Percentiles rank a stretch among this genome's conserved stretches.
These are phyloP conservation scores for Aspergillus sp. DNA, from an alignment of 2,329 filamentous ascomycete genomes.

Conservation along the genomic window DNA sequence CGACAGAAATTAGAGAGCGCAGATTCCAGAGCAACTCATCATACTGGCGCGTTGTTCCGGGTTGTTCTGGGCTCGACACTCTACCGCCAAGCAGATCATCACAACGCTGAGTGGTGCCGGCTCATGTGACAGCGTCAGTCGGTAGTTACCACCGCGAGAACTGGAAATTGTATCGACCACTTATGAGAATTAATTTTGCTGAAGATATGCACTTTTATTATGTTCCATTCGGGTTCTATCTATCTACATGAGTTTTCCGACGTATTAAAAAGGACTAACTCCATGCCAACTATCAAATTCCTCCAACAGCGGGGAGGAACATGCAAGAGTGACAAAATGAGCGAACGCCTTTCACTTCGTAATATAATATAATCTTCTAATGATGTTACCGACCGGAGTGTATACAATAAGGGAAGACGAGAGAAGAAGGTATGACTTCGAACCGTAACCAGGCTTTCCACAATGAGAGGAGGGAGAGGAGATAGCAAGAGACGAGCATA, in stretches of 20 bases:
- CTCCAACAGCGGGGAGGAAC: neutral
- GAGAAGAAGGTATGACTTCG: neutral
- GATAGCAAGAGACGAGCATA: neutral
- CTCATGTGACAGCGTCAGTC: constrained; percentile 18
- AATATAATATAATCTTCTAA: constrained; percentile 7
- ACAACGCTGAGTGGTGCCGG: constrained; percentile 2
- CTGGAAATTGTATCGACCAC: neutral
- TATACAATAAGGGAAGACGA: neutral
- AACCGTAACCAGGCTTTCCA: neutral
- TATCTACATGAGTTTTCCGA: neutral
- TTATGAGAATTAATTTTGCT: neutral
- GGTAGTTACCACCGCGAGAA: neutral
- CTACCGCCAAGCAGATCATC: constrained; percentile 11
- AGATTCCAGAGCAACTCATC: constrained; percentile 5
- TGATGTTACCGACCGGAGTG: neutral
- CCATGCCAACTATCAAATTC: constrained; percentile 4
- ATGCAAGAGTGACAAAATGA: constrained; percentile 1
- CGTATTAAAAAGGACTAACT: constrained; percentile 9
- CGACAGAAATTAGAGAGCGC: neutral
- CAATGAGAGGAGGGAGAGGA: neutral
- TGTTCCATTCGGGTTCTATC: constrained; percentile 4
- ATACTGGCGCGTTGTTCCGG: neutral
- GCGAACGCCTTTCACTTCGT: neutral
- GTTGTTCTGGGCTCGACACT: neutral
- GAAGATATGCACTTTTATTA: neutral